Base-by-base conservation (phyloP, 108 stramenopile genomes). In the Seminavis robusta region DNA sequence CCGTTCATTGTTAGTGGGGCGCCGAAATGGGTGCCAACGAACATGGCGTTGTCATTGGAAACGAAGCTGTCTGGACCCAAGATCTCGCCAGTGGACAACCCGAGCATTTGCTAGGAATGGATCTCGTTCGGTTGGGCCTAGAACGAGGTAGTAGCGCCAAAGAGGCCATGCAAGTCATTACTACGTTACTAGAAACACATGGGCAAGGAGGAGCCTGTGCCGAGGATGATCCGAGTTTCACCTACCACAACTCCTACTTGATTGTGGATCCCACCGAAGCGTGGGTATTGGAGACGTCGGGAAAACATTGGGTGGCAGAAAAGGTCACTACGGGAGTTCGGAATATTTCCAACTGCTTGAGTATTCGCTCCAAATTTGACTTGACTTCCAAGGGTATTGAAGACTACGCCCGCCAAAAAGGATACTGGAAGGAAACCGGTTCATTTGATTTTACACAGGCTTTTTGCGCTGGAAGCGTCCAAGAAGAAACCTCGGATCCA, bases 121-220 rank as follows among this genome's bases (percentile, higher is more conserved):
- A 81, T 60, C 44, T 81, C 24, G 63, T 81, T 11, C 63, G 80
- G 20, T 54, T 81, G 16, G 68, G 73, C 13, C 47, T 81, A 20
- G 80, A 81, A 61, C 68, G 76, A 36, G 73, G 76, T 3, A 47
- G 41, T 5, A 63, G 65, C 21, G 37, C 80, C 9, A 58, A 39
- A 33, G 40, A 71, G 8, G 73, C 80, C 2, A 21, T 78, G 43
- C 43, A 67, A 0, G 52, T 73, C 19, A 75, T 74, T 27, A 83
- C 71, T 10, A 6, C 56, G 3, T 47, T 79, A 4, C 52, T 83
- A 38, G 70, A 83, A 54, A 36, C 55, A 54, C 60, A 69, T 63
- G 77, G 77, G 1, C 81, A 83, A 59, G 81, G 81, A 15, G 81
- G 81, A n/a, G 59, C 81, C 1, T 83, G 81, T 66, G 71, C 71